Percentiles rank a stretch among this genome's conserved stretches.
Conservation (phyloP, 2,329 filamentous ascomycete species). For the Calonectria leucothoes region DNA sequence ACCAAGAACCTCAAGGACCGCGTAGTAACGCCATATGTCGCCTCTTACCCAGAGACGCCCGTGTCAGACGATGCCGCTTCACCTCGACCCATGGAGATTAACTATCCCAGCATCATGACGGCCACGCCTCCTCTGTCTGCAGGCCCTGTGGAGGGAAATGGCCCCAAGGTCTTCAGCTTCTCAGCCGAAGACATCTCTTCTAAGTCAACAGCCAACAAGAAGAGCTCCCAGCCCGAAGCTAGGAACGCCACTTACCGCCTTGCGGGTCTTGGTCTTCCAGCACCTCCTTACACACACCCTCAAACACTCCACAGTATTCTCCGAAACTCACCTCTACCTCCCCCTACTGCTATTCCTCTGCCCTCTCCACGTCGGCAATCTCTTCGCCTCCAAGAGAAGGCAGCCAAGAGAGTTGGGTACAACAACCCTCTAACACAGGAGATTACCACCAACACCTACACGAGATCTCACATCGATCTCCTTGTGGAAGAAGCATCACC, state of each 20-base stretch:
- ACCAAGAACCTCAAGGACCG: conserved; percentile 44
- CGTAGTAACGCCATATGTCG: conserved; percentile 57
- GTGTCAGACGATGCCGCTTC: conserved; percentile 63
- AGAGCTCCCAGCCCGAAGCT: conserved; percentile 29
- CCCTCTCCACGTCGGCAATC: conserved; percentile 66
- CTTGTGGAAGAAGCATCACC: conserved; percentile 68
- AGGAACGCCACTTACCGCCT: conserved; percentile 28
- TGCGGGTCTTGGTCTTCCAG: conserved; percentile 40
- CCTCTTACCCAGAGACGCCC: conserved; percentile 65
- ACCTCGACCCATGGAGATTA: conserved; percentile 58
- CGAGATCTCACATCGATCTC: conserved; percentile 72
- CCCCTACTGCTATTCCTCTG: conserved; percentile 61
- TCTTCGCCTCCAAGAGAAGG: conserved; percentile 64
- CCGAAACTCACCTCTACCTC: conserved; percentile 73
- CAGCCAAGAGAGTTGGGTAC: conserved; percentile 69
- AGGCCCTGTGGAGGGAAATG: conserved; percentile 58
- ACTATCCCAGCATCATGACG: conserved; percentile 68
- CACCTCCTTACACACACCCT: conserved; percentile 68
- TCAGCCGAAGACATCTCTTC: conserved; percentile 47
- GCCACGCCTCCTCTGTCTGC: conserved; percentile 70
- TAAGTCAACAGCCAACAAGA: conserved; percentile 5
- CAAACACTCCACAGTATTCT: conserved; percentile 72
- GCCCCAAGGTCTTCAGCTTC: conserved; percentile 60
- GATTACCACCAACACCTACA: conserved; percentile 72
- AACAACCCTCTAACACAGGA: conserved; percentile 72